A percentile compares a stretch with the other conserved stretches of the same genome.
Conservation (phyloP, 495 filamentous ascomycete species). For the Bombardia bombarda region DNA sequence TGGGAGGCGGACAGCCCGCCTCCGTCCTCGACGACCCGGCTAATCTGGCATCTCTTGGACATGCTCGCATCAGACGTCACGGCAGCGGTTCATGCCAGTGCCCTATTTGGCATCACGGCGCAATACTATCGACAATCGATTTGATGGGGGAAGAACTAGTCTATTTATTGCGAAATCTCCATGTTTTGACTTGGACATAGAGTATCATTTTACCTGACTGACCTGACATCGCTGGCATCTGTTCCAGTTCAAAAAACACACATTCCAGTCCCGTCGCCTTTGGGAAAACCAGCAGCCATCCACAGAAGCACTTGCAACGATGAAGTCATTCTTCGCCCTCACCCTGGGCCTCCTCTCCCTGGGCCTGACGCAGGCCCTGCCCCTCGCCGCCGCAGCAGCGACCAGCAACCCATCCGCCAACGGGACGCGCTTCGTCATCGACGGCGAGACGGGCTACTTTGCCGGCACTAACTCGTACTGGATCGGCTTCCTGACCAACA, state of each 20-base stretch:
- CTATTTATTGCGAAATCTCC: neutral
- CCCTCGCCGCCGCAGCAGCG: neutral
- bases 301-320: constrained; percentile 1
- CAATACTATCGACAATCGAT: neutral
- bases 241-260: too few species aligned
- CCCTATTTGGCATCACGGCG: neutral
- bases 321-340: constrained; percentile 12
- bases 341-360: constrained; percentile 16
- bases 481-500: constrained; percentile 59
- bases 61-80: too few species aligned
- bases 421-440: constrained; percentile 46
- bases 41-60: too few species aligned
- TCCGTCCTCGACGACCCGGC: constrained; percentile 11
- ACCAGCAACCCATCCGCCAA: constrained; percentile 9
- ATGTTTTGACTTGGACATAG: too few species aligned
- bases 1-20: constrained; percentile 10
- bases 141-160: neutral
- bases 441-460: constrained; percentile 54
- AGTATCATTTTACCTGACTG: too few species aligned
- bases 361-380: constrained; percentile 7
- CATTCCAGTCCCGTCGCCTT: too few species aligned
- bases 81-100: neutral
- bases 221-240: too few species aligned
- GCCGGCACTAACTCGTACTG: constrained; percentile 70
- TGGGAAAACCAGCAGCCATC: too few species aligned